Conservation (phyloP, 2,329 filamentous ascomycete genomes). For the Fusarium oligoseptatum region DNA sequence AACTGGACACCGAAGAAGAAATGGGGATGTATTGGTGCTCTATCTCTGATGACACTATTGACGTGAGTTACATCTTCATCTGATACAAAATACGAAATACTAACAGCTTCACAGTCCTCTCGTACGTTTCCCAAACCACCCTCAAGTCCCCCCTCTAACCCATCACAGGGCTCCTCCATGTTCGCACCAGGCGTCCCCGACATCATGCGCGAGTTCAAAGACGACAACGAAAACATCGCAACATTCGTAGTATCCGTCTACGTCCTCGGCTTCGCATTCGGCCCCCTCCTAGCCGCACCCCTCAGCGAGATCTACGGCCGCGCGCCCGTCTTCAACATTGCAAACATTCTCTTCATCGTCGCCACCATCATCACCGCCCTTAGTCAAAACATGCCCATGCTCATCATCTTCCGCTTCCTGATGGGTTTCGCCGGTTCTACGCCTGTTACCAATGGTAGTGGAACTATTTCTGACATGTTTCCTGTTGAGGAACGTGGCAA, state of each 20-base stretch:
- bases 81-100: background rate
- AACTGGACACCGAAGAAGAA: conserved; percentile 71
- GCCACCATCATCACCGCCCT: conserved; percentile 59
- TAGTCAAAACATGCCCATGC: conserved; percentile 72
- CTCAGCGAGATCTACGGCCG: conserved; percentile 73
- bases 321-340: conserved; percentile 50
- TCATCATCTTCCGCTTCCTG: conserved; percentile 74
- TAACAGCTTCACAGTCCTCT: conserved; percentile 39
- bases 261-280: conserved; percentile 66
- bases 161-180: conserved; percentile 46
- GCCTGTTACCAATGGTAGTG: conserved; percentile 75
- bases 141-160: conserved; percentile 4
- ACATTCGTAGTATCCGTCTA: conserved; percentile 61
- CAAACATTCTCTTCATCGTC: conserved; percentile 69
- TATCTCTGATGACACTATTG: conserved; percentile 48
- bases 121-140: conserved; percentile 10
- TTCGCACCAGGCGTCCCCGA: conserved; percentile 57
- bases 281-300: conserved; percentile 74
- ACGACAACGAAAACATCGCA: conserved; percentile 53
- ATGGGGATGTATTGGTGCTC: conserved; percentile 50
- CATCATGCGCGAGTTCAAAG: conserved; percentile 60
- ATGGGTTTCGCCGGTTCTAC: conserved; percentile 71
- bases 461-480: conserved; percentile 75
- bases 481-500: conserved; percentile 69
- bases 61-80: conserved; percentile 33